Evolutionary conservation across 441 rosid genomes (phyloP), one percentile per base, ranked within the genome.

Genomic region (Melastoma candidum): DNA sequence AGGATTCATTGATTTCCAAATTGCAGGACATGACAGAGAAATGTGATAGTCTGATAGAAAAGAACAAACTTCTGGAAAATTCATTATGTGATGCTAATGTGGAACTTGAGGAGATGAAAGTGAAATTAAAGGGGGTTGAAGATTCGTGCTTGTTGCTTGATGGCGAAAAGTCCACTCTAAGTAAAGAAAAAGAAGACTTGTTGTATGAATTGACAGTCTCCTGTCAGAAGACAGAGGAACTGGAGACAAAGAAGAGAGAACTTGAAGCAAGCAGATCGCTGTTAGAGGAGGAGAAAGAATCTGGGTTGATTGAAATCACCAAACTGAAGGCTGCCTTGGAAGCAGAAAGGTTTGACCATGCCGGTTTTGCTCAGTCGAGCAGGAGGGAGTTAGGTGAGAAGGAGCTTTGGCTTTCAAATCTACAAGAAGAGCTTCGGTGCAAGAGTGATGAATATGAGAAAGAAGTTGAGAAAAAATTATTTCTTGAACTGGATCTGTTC

Each of bases 1-100:
- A 81, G 70, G 71, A 75, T 46, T 13, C 65, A 11, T 60, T 89
- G 64, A 60, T 67, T 57, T 73, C 85, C 68, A 73, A 77, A 68
- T 70, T 87, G 61, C 84, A 83, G 68, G 67, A 26, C 47, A 72
- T 80, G 46, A 77, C 70, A 41, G 72, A 77, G 56, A 76, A 71
- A 64, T 64, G 77, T 66, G 73, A 74, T 76, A 74, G 81, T 70
- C 82, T 88, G 58, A 71, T 72, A 45, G 95, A 77, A 67, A 74
- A 76, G 67, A 84, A 80, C 61, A 71, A 62, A 64, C 26, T 77
- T 65, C 72, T 84, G 71, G 96, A 86, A 77, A 80, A 63, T 60
- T 78, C 87, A 54, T 87, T 85, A 48, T 63, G 24, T 58, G 83
- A 83, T 75, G 80, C 83, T 48, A 77, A 76, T 74, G 82, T 81